Evolutionary conservation across 768 basidiomycete genomes (phyloP), one percentile per base, ranked within the genome.

Genomic region (Mycena alexandri): DNA sequence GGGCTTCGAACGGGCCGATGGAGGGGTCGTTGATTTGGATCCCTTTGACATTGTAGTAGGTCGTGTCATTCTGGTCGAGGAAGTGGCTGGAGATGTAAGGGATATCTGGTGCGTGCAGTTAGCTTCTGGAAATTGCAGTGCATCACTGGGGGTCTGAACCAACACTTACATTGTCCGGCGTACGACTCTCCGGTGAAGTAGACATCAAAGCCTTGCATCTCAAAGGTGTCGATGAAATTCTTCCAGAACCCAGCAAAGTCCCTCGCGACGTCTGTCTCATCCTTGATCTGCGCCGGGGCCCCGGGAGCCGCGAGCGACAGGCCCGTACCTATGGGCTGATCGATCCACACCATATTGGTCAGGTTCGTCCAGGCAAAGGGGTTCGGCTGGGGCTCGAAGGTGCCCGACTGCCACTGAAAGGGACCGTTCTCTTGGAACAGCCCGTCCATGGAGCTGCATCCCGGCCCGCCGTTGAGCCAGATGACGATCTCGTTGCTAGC

Each of bases 391-490:
- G 59, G 59, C 34, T 10, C 59, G 17, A 36, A 17, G 22, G 59
- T 61, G 34, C 59, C 59, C 36, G 59, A 46, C 61, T 46, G 41
- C 61, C 61, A 62, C 29, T 34, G 51, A 46, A 62, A 62, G 41
- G 61, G 61, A 38, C 61, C 61, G 61, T 62, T 62, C 61, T 62
- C 61, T 50, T 62, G 61, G 38, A 62, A 53, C 25, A 52, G 19
- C 61, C 51, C 61, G 42, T 43, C 61, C 41, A 62, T 42, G 41
- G 61, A 62, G 61, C 41, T 43, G 61, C 61, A 61, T 43, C 60
- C 60, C 60, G 60, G 60, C 38, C 60, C 60, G 60, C 60, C 60
- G 12, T 38, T 61, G 50, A 62, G 61, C 61, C 61, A 62, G 61
- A 62, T 62, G 50, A 46, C 42, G 51, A 62, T 62, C 61, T 62